Percentiles rank a stretch among this genome's conserved stretches.
Conservation (phyloP, 176 grass and related monocot genomes). For the Rhynchospora tenuis region DNA sequence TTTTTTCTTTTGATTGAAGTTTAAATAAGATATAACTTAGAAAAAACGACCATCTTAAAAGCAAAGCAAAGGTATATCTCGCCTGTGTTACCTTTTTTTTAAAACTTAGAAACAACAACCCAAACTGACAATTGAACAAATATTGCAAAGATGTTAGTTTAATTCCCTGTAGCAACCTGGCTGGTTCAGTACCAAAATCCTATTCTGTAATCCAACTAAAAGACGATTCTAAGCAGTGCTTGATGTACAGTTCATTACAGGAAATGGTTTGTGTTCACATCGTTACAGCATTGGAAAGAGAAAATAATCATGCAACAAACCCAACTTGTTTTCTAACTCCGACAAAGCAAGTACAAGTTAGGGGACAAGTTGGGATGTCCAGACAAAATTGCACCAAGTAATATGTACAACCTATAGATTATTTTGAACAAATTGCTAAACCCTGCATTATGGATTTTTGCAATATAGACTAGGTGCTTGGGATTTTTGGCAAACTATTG, state of each 20-base stretch:
- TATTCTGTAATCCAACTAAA: neutral
- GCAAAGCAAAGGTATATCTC: too few relatives aligned
- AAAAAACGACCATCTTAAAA: neutral
- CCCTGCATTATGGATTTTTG: neutral
- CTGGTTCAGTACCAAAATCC: neutral
- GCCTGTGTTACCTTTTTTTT: too few relatives aligned
- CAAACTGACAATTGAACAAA: neutral
- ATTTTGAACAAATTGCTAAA: neutral
- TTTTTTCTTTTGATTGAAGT: neutral
- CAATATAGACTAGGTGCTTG: neutral
- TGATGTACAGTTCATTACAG: neutral
- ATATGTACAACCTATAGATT: neutral
- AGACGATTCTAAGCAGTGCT: neutral
- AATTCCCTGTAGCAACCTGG: neutral
- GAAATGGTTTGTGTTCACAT: neutral
- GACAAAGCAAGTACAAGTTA: neutral
- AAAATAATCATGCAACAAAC: neutral
- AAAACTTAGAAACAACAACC: too few relatives aligned
- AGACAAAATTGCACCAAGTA: neutral
- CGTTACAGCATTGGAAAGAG: neutral
- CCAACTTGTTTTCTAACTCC: slow-evolving; percentile 14
- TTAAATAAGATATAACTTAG: neutral
- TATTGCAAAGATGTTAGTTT: neutral
- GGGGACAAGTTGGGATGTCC: slow-evolving; percentile 7
- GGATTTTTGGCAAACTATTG: neutral